Base-by-base conservation (phyloP, 2,329 filamentous ascomycete species). In the Fusarium zealandicum region DNA sequence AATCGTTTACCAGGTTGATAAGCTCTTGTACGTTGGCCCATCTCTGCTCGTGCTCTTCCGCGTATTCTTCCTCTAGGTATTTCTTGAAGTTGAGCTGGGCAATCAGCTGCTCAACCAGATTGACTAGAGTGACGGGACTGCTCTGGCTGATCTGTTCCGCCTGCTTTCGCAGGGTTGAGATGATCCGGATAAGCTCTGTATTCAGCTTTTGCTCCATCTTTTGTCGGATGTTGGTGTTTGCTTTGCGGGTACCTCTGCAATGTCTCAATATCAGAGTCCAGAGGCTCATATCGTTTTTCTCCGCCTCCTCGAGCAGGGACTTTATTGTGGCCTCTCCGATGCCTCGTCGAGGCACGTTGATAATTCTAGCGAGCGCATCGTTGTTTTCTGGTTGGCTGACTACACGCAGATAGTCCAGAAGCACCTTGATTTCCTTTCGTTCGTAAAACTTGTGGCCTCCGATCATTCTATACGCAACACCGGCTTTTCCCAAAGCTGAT, bases 11-110 rank as follows among this genome's bases (percentile, higher is more conserved):
- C 69, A 96, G 86, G 13, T 79, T 84, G 51, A 96, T 77, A n/a
- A 98, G 84, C 72, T 98, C 93, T 67, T 95, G 86, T 0, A 98
- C 87, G 64, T 96, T 98, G 27, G 87, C 88, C 90, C 92, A 95
- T 56, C 92, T 82, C 50, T 86, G 81, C 63, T 95, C 91, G 61
- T 89, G 82, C 54, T 93, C 88, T 14, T 95, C 87, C 1, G 82
- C 80, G 62, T 93, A 89, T 17, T 86, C 83, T 10, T 83, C 82
- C 62, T 88, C 82, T 6, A 98, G 76, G 66, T 90, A 90, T n/a
- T 85, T 82, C 66, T 91, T 81, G 59, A 93, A 91, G 10, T 83
- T 79, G 6, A 96, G 81, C 61, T 88, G 88, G 11, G 83, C 80
- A 25, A 90, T 79, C 4, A 86, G 66, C 20, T 79, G 75, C 51